Conservation (phyloP, 2,329 filamentous ascomycete genomes). For the Knufia fluminis region DNA sequence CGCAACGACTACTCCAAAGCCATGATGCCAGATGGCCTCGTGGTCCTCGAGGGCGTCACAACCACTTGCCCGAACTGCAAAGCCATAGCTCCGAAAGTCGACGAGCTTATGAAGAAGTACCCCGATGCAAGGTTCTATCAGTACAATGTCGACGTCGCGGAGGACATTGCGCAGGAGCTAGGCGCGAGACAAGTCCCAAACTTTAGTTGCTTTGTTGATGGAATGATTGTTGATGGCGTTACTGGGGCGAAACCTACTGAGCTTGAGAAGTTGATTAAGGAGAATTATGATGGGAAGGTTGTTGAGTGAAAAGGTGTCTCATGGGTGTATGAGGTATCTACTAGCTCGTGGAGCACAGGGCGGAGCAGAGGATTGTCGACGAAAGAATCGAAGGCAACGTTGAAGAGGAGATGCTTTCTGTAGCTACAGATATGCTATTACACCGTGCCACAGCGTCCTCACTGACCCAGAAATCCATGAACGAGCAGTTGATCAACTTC, state of each 20-base stretch:
- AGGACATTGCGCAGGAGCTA: constrained; percentile 8
- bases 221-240: constrained; percentile 3
- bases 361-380: too few relatives aligned
- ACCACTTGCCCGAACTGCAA: constrained; percentile 4
- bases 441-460: too few relatives aligned
- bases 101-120: constrained; percentile 8
- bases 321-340: too few relatives aligned
- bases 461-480: too few relatives aligned
- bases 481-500: too few relatives aligned
- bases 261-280: constrained; percentile 6
- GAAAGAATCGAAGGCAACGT: too few relatives aligned
- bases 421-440: too few relatives aligned
- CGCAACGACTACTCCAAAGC: constrained; percentile 7
- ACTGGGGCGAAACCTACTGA: constrained; percentile 1
- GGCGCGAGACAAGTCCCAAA: constrained; percentile 2
- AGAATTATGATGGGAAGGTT: constrained; percentile 6
- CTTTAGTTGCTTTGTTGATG: constrained; percentile 3
- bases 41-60: constrained; percentile 3
- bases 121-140: constrained; percentile 8
- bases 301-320: background rate
- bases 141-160: constrained; percentile 5
- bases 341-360: too few relatives aligned
- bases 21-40: constrained; percentile 6
- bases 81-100: constrained; percentile 3
- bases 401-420: too few relatives aligned